phyloP scores from a whole-genome alignment of 805 yeast genomes.

The Danielia reshetovae region DNA sequence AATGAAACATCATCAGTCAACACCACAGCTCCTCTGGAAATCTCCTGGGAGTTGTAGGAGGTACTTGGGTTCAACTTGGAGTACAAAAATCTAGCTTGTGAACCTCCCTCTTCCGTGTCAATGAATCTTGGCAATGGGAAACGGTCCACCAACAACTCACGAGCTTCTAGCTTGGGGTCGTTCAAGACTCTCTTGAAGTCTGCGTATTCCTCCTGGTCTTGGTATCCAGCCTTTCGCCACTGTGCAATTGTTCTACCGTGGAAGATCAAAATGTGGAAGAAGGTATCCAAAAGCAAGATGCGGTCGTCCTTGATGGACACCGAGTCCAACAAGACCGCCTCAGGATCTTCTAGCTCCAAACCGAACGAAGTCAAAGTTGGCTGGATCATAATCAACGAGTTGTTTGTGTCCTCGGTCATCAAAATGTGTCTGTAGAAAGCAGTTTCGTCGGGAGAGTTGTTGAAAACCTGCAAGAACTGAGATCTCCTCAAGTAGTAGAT shows the following conservation, averaged over 20 bases:
- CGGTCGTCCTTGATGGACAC: constrained; percentile 86
- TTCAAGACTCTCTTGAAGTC: constrained; percentile 83
- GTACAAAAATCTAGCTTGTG: constrained; percentile 94
- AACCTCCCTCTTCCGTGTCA: constrained; percentile 97
- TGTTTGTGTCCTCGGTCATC: constrained; percentile 86
- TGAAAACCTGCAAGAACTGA: constrained; percentile 92
- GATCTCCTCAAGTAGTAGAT: constrained; percentile 94
- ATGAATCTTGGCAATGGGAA: constrained; percentile 97
- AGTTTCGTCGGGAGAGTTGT: constrained; percentile 98
- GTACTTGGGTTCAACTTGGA: constrained; percentile 94
- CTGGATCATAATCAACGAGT: constrained; percentile 94
- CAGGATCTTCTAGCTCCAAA: constrained; percentile 68
- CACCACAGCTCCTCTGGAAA: constrained; percentile 65
- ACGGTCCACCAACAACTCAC: constrained; percentile 83
- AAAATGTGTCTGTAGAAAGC: constrained; percentile 93
- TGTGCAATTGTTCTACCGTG: constrained; percentile 93
- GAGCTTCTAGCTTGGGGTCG: constrained; percentile 89
- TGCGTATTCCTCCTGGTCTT: constrained; percentile 84
- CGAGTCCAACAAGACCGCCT: constrained; percentile 89
- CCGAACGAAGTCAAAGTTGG: constrained; percentile 89
- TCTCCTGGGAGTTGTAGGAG: constrained; percentile 62
- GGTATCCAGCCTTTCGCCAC: constrained; percentile 95
- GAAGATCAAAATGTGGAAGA: constrained; percentile 92
- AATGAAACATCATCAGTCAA: constrained; percentile 94
- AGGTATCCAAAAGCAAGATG: constrained; percentile 86